These are phyloP conservation scores for Linderniella brevidens DNA, from an alignment of 257 asterid genomes.

Conservation along the genomic window DNA sequence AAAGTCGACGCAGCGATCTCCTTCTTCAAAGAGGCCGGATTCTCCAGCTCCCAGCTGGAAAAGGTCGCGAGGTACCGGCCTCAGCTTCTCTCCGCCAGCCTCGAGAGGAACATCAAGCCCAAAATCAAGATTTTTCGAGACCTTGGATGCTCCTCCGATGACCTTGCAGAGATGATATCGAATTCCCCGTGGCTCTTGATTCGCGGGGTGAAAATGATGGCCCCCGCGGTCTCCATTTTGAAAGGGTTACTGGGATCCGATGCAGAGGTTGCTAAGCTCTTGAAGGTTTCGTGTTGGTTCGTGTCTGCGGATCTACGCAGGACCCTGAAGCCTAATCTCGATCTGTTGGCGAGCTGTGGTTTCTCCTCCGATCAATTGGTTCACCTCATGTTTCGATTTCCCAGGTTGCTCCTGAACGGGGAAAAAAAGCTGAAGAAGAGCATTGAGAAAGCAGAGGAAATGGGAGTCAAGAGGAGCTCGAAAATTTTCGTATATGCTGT, in stretches of 20 bases:
- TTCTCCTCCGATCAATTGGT: conserved; percentile 7
- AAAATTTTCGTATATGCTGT: conserved; percentile 6
- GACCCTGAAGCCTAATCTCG: conserved; percentile 16
- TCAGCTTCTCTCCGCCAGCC: conserved; percentile 3
- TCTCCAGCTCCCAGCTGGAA: conserved; percentile 20
- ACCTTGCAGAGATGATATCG: conserved; percentile 13
- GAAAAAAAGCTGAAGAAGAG: conserved; percentile 13
- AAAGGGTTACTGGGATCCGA: conserved; percentile 14
- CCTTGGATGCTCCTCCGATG: conserved; percentile 14
- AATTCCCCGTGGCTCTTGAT: conserved; percentile 13
- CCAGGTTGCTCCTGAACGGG: conserved; percentile 13
- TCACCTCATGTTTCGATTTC: conserved; percentile 5
- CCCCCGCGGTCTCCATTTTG: conserved; percentile 15
- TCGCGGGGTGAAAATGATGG: conserved; percentile 8
- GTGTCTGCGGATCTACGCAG: conserved; percentile 10
- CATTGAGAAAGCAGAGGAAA: conserved; percentile 10
- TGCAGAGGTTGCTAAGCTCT: conserved; percentile 12
- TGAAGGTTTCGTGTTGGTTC: conserved; percentile 10
- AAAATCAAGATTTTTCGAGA: conserved; percentile 26
- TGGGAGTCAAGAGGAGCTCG: conserved; percentile 10
- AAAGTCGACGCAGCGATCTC: conserved; percentile 14
- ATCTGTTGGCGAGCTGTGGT: conserved; percentile 15
- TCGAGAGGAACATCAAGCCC: conserved; percentile 17
- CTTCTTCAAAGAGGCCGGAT: conserved; percentile 21
- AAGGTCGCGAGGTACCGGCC: conserved; percentile 9